Conservation (phyloP, 2,329 filamentous ascomycete genomes). For the Fusarium duplospermum region DNA sequence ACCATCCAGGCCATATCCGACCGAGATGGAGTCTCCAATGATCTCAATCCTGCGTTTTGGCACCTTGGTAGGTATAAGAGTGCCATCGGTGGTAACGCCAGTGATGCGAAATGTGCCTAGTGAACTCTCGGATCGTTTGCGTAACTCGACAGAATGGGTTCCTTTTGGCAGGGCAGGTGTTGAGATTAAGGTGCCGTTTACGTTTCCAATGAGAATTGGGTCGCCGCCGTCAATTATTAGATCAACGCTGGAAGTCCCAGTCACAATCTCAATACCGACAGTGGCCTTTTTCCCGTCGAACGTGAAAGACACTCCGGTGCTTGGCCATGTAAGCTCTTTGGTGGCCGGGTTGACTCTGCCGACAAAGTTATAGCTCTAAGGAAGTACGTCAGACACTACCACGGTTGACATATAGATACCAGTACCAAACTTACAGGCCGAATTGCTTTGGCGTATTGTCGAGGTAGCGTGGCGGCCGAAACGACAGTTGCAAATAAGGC, state of each 20-base stretch:
- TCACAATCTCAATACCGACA: slow-evolving; percentile 41
- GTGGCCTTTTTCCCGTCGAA: slow-evolving; percentile 55
- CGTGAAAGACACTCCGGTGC: slow-evolving; percentile 54
- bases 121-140: slow-evolving; percentile 27
- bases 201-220: slow-evolving; percentile 21
- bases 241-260: slow-evolving; percentile 24
- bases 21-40: slow-evolving; percentile 59
- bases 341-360: slow-evolving; percentile 57
- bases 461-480: slow-evolving; percentile 3
- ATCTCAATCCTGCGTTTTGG: slow-evolving; percentile 54
- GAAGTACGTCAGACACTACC: background rate
- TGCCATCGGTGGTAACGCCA: slow-evolving; percentile 16
- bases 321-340: slow-evolving; percentile 57
- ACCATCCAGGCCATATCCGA: slow-evolving; percentile 58
- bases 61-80: slow-evolving; percentile 33
- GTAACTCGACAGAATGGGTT: slow-evolving; percentile 30
- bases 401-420: too few relatives aligned
- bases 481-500: slow-evolving; percentile 8
- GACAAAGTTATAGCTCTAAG: slow-evolving; percentile 42
- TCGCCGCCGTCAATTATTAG: slow-evolving; percentile 24
- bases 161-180: slow-evolving; percentile 12
- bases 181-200: slow-evolving; percentile 13
- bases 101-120: slow-evolving; percentile 18
- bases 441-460: background rate
- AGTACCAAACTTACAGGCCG: background rate